Conservation (phyloP, 805 yeast species). For the Saccharomyces paradoxus region DNA sequence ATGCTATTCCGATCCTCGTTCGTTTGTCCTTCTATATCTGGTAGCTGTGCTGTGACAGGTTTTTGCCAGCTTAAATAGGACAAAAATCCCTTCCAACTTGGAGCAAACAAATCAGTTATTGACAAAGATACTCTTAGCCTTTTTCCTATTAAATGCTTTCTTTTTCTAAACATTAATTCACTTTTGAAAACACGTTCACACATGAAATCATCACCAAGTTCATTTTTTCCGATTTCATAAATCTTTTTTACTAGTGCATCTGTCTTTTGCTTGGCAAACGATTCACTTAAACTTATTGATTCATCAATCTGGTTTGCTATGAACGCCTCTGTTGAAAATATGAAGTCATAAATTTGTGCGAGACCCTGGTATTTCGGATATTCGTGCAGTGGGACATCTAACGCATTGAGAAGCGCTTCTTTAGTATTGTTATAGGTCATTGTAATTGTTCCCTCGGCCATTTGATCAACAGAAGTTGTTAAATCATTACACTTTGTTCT, state of each 20-base stretch:
- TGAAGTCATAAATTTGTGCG: constrained; percentile 58
- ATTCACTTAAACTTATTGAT: constrained; percentile 59
- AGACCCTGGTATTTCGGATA: constrained; percentile 51
- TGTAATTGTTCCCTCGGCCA: constrained; percentile 54
- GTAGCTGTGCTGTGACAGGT: constrained; percentile 1
- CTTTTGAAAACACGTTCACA: constrained; percentile 57
- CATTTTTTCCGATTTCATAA: constrained; percentile 49
- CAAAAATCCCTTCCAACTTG: constrained; percentile 54
- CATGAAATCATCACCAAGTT: constrained; percentile 55
- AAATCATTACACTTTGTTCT: constrained; percentile 45
- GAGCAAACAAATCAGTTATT: constrained; percentile 71
- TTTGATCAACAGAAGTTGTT: constrained; percentile 49
- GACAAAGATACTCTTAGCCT: constrained; percentile 53
- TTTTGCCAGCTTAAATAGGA: constrained; percentile 25
- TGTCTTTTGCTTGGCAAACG: constrained; percentile 56
- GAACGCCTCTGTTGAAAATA: constrained; percentile 56
- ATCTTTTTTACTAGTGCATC: constrained; percentile 53
- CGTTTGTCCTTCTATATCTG: constrained; percentile 2
- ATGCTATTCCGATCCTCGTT: constrained; percentile 1
- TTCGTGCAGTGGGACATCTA: constrained; percentile 33
- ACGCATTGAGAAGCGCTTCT: constrained; percentile 41
- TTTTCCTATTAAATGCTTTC: constrained; percentile 52
- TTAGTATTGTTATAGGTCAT: constrained; percentile 56
- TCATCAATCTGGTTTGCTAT: constrained; percentile 60
- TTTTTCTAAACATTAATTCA: constrained; percentile 75